Evolutionary conservation across 2,329 filamentous ascomycete genomes (phyloP).

Genomic region (Zalaria obscura): DNA sequence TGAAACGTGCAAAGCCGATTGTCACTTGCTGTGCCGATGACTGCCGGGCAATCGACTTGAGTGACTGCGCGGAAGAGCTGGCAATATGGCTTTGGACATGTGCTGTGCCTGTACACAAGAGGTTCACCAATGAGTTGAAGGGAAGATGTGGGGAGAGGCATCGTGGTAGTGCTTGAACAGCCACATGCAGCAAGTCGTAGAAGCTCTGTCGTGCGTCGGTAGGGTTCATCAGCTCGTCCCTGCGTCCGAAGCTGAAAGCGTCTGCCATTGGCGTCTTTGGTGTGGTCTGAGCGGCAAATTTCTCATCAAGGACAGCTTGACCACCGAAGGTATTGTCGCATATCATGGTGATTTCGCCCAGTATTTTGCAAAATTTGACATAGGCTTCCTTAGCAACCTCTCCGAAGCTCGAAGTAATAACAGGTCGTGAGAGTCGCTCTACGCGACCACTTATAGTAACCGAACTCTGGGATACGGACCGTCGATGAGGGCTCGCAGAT

Average conservation of each 20-base stretch:
- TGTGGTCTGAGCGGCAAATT: conserved; percentile 68
- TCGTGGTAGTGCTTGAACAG: conserved; percentile 87
- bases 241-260: conserved; percentile 77
- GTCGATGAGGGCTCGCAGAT: conserved; percentile 18
- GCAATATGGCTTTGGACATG: conserved; percentile 91
- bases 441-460: conserved; percentile 32
- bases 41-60: conserved; percentile 91
- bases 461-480: conserved; percentile 19
- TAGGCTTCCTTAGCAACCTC: conserved; percentile 78
- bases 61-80: conserved; percentile 74
- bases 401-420: conserved; percentile 47
- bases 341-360: conserved; percentile 89
- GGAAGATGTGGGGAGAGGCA: conserved; percentile 83
- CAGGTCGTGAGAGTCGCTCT: conserved; percentile 51
- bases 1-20: conserved; percentile 91
- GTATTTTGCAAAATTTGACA: conserved; percentile 79
- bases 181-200: conserved; percentile 89
- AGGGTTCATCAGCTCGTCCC: conserved; percentile 60
- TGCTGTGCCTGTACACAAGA: conserved; percentile 90
- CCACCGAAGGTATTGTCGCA: conserved; percentile 96
- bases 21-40: conserved; percentile 90
- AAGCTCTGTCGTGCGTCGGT: conserved; percentile 84
- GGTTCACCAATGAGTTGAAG: conserved; percentile 84
- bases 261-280: conserved; percentile 93
- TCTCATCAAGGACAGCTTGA: conserved; percentile 88